Evolutionary conservation across 805 yeast genomes (phyloP).

Genomic region (Cephaloascus albidus): DNA sequence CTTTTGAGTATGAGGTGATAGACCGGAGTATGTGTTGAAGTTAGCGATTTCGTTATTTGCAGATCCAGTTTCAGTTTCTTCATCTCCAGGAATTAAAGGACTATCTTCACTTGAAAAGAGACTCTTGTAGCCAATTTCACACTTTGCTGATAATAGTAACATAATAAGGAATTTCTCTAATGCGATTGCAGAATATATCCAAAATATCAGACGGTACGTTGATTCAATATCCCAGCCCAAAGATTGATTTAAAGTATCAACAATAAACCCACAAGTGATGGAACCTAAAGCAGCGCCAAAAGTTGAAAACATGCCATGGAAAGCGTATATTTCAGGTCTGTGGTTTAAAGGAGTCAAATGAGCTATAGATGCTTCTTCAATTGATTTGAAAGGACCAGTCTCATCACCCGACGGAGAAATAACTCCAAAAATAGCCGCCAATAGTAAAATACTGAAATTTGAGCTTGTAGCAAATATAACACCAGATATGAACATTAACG

Average conservation of each 20-base stretch:
- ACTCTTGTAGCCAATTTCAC: conserved; percentile 31
- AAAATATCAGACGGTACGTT: conserved; percentile 51
- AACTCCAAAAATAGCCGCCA: conserved; percentile 77
- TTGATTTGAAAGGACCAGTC: conserved; percentile 82
- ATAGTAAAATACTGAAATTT: conserved; percentile 43
- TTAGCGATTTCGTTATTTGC: conserved; percentile 4
- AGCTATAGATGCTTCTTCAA: conserved; percentile 78
- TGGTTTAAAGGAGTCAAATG: conserved; percentile 59
- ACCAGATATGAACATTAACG: conserved; percentile 65
- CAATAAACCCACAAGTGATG: conserved; percentile 47
- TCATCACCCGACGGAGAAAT: conserved; percentile 87
- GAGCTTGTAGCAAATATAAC: conserved; percentile 47
- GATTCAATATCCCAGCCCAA: conserved; percentile 19
- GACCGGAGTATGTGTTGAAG: conserved; percentile 15
- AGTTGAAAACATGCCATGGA: conserved; percentile 61
- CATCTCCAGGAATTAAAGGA: conserved; percentile 6
- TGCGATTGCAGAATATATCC: conserved; percentile 47
- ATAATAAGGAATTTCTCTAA: conserved; percentile 39
- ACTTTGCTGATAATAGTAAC: conserved; percentile 37
- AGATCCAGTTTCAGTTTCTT: conserved; percentile 3
- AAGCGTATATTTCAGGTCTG: conserved; percentile 68
- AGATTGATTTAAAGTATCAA: conserved; percentile 30
- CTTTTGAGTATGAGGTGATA: conserved; percentile 32
- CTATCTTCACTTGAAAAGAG: conserved; percentile 13
- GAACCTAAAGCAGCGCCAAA: conserved; percentile 73